Conservation (phyloP, 108 stramenopile species). For the Schizochytrium sp. region DNA sequence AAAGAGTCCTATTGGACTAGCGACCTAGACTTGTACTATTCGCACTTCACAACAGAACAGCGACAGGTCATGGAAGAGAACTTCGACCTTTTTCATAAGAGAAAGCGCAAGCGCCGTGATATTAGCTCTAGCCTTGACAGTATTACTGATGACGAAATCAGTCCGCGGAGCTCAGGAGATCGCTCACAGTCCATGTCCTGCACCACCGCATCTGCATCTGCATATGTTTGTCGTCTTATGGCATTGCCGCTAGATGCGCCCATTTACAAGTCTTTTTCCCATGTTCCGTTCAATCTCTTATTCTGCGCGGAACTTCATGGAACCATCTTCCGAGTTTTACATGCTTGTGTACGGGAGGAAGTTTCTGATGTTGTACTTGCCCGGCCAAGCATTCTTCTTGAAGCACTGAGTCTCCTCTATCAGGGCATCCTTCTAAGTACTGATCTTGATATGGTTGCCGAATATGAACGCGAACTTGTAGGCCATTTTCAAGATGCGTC, state of each 20-base stretch:
- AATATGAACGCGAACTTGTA: conserved; percentile 44
- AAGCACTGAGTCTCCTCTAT: conserved; percentile 38
- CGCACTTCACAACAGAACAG: not conserved
- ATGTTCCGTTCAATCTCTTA: conserved; percentile 3
- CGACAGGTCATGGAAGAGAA: conserved; percentile 45
- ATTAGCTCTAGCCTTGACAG: conserved; percentile 35
- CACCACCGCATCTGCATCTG: not conserved
- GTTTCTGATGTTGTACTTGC: not conserved
- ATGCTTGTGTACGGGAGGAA: conserved; percentile 21
- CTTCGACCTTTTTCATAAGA: not conserved
- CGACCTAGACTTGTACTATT: conserved; percentile 38
- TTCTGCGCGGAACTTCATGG: conserved; percentile 40
- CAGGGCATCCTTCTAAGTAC: not conserved
- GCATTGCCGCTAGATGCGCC: not conserved
- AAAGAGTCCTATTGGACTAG: not conserved
- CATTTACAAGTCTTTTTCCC: conserved; percentile 14
- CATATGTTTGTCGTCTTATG: conserved; percentile 1
- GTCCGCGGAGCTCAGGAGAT: not conserved
- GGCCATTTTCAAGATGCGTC: not conserved
- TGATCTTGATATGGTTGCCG: not conserved
- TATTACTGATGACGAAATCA: conserved; percentile 12
- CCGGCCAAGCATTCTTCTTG: not conserved
- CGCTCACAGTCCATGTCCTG: not conserved
- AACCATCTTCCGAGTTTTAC: conserved; percentile 1
- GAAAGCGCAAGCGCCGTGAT: conserved; percentile 56